Conservation (phyloP, 2,329 filamentous ascomycete genomes). For the Lachnellula hyalina region DNA sequence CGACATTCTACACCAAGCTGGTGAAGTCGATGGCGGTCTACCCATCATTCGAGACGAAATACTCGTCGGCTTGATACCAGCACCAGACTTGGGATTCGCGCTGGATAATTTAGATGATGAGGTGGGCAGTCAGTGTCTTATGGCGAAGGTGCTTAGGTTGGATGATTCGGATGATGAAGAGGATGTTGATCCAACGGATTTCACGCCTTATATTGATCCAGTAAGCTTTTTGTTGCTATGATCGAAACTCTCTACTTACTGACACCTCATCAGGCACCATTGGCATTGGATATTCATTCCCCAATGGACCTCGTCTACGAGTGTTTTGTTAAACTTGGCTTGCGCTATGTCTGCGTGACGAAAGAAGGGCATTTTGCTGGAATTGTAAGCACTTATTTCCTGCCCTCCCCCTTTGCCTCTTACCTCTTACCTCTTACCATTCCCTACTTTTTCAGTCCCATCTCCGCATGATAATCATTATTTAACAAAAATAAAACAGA, state of each 20-base stretch:
- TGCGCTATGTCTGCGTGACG: conserved; percentile 88
- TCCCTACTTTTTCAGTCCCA: too few species aligned
- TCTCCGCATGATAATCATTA: neutral
- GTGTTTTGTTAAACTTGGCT: conserved; percentile 87
- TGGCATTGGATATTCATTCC: conserved; percentile 80
- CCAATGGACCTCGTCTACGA: conserved; percentile 96
- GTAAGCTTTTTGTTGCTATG: conserved; percentile 38
- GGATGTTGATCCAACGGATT: conserved; percentile 66
- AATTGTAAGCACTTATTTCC: conserved; percentile 53
- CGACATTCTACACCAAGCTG: conserved; percentile 72
- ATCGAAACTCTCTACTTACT: neutral
- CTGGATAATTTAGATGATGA: conserved; percentile 80
- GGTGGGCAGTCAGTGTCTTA: conserved; percentile 68
- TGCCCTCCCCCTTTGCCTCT: neutral
- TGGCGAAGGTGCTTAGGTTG: conserved; percentile 62
- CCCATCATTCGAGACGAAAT: conserved; percentile 76
- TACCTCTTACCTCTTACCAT: neutral
- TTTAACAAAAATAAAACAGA: conserved; percentile 38
- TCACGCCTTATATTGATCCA: conserved; percentile 87
- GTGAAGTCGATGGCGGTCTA: conserved; percentile 87
- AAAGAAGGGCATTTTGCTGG: conserved; percentile 81
- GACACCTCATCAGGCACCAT: conserved; percentile 55
- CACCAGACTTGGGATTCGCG: conserved; percentile 88
- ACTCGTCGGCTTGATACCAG: conserved; percentile 86
- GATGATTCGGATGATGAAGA: conserved; percentile 58